Evolutionary conservation across 1,139 yeast species (phyloP).

Genomic region (Waltiozyma sp.): DNA sequence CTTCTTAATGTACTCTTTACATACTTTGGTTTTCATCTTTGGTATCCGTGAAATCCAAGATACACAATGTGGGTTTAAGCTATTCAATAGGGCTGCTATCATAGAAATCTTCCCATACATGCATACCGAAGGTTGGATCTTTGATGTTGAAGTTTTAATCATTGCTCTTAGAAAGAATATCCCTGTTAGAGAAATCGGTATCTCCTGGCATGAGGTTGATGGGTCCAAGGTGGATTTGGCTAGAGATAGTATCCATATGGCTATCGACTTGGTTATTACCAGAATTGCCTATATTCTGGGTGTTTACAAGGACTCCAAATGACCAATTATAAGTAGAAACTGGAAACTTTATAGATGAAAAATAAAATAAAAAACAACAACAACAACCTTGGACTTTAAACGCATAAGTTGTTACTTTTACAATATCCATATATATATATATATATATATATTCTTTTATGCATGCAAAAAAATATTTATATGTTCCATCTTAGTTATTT

Average conservation of each 20-base stretch:
- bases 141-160: conserved; percentile 85
- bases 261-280: conserved; percentile 86
- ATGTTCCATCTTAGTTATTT: no score
- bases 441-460: not conserved
- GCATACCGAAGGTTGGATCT: conserved; percentile 98
- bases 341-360: no score
- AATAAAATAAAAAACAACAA: no score
- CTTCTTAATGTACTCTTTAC: conserved; percentile 87
- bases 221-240: conserved; percentile 93
- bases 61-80: conserved; percentile 95
- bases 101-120: conserved; percentile 67
- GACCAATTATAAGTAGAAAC: not conserved
- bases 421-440: not conserved
- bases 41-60: conserved; percentile 83
- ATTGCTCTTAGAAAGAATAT: conserved; percentile 66
- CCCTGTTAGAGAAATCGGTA: conserved; percentile 65
- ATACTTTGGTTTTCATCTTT: conserved; percentile 72
- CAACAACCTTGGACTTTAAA: no score
- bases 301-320: conserved; percentile 41
- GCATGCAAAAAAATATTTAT: no score
- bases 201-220: conserved; percentile 94
- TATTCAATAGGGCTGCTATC: conserved; percentile 67
- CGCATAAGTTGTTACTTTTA: no score
- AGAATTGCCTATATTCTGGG: conserved; percentile 83
- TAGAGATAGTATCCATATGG: conserved; percentile 85